Evolutionary conservation across 1,139 yeast species (phyloP), one percentile per base, ranked within the genome.

Genomic region (Geotrichum siamense): DNA sequence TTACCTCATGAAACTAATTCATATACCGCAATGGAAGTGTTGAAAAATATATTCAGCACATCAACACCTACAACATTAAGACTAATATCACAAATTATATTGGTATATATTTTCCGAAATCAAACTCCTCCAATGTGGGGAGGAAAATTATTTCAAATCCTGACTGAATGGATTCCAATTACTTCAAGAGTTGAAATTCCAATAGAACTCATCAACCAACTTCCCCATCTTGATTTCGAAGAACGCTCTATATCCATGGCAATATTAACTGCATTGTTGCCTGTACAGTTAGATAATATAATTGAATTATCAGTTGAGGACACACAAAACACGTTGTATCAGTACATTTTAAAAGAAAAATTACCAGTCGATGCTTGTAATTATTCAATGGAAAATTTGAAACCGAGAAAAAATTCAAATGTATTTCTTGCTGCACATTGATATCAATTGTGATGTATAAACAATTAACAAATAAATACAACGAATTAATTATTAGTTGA

Each of bases 221-320:
- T 65, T 39, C 60, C 62, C 3, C 48, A 61, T 12, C 57, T 62
- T 10, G 55, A 58, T 23, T 58, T 63, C 37, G 58, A 58, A 17
- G 54, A 65, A n/a, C 79, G 81, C 55, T 62, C 70, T 6, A 69
- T 69, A 33, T 67, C 76, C 33, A 70, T 84, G 9, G 66, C 68
- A 40, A 64, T 78, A 48, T 69, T 83, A n/a, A 69, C 82, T 17
- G 79, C 82, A 1, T 66, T 91, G 34, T 69, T 89, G n/a, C 73
- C 82, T 1, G 81, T 94, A 0, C 79, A 79, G 32, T 25, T 20
- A 20, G 86, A 86, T 36, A 85, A 82, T 58, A 78, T 89, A 75
- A 81, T 87, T 51, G 97, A 97, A 0, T 68, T 91, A 38, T 83
- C 96, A 10, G 84, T 87, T n/a, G 72, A 87, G 38, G 97, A 89